phyloP scores from a whole-genome alignment of 2,329 filamentous ascomycete species.

The Exserohilum turcica region DNA sequence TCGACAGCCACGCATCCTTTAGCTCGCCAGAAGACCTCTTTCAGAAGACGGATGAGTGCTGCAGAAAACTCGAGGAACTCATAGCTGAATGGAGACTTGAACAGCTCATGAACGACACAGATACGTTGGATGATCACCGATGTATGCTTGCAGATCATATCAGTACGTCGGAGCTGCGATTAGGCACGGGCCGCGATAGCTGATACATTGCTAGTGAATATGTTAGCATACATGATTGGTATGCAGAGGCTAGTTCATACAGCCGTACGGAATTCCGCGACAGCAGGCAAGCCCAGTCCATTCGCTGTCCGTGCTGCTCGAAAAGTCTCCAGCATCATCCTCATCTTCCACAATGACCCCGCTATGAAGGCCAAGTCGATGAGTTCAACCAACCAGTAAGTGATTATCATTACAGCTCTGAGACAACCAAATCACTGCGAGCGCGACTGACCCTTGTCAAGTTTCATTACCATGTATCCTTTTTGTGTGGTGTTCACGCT shows the following conservation, averaged over 20 bases:
- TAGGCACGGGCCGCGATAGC: neutral
- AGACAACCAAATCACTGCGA: neutral
- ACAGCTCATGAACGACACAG: slow-evolving; percentile 13
- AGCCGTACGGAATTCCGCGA: neutral
- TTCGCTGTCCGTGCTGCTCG: slow-evolving; percentile 30
- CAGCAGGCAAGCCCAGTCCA: slow-evolving; percentile 12
- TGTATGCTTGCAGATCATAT: slow-evolving; percentile 32
- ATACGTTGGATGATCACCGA: slow-evolving; percentile 7
- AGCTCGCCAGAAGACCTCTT: slow-evolving; percentile 3
- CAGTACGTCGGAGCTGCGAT: slow-evolving; percentile 1
- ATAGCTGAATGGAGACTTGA: slow-evolving; percentile 13
- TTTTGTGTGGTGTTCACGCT: slow-evolving; percentile 40
- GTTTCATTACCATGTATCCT: slow-evolving; percentile 38
- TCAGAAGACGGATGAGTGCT: slow-evolving; percentile 25
- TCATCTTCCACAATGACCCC: slow-evolving; percentile 22
- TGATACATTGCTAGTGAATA: slow-evolving; percentile 19
- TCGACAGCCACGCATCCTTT: slow-evolving; percentile 16
- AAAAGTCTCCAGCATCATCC: slow-evolving; percentile 28
- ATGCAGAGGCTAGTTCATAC: slow-evolving; percentile 24
- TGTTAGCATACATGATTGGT: slow-evolving; percentile 34
- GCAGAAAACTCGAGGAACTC: slow-evolving; percentile 23
- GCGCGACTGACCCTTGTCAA: slow-evolving; percentile 4
- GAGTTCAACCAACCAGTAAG: slow-evolving; percentile 30
- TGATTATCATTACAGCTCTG: neutral
- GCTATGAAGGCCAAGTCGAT: slow-evolving; percentile 3